A percentile compares a stretch with the other conserved stretches of the same genome.
Evolutionary conservation across 2,329 filamentous ascomycete species (phyloP).

Genomic region (Sclerotinia minor): DNA sequence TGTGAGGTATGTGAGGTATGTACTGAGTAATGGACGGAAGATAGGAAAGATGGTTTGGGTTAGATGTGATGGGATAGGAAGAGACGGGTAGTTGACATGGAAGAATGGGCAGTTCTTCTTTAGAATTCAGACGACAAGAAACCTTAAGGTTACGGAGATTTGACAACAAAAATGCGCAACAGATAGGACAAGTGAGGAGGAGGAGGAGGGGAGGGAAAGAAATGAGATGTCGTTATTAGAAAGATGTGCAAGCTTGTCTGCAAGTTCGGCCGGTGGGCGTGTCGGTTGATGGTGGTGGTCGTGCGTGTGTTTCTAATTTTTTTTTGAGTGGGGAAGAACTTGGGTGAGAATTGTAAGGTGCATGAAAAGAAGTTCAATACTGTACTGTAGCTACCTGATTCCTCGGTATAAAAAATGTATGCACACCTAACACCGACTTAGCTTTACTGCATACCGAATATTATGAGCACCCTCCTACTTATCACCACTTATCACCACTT

Average conservation of each 20-base stretch:
- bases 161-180: slow-evolving; percentile 13
- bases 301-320: slow-evolving; percentile 7
- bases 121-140: slow-evolving; percentile 15
- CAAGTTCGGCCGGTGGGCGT: slow-evolving; percentile 20
- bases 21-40: slow-evolving; percentile 9
- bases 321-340: slow-evolving; percentile 12
- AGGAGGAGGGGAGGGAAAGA: slow-evolving; percentile 8
- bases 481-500: slow-evolving; percentile 4
- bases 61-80: slow-evolving; percentile 14
- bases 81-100: slow-evolving; percentile 14
- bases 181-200: slow-evolving; percentile 12
- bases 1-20: slow-evolving; percentile 1
- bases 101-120: slow-evolving; percentile 10
- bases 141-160: slow-evolving; percentile 4
- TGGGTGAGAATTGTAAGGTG: slow-evolving; percentile 13
- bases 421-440: not conserved
- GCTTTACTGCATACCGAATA: not conserved
- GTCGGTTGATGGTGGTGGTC: slow-evolving; percentile 18
- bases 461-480: not conserved
- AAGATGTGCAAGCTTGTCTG: slow-evolving; percentile 25
- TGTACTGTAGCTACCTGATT: slow-evolving; percentile 3
- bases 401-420: not conserved
- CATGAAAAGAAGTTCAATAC: not conserved
- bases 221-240: slow-evolving; percentile 25
- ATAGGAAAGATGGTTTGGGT: slow-evolving; percentile 15